phyloP scores from a whole-genome alignment of 345 rosid species.

The Alliaria petiolata region DNA sequence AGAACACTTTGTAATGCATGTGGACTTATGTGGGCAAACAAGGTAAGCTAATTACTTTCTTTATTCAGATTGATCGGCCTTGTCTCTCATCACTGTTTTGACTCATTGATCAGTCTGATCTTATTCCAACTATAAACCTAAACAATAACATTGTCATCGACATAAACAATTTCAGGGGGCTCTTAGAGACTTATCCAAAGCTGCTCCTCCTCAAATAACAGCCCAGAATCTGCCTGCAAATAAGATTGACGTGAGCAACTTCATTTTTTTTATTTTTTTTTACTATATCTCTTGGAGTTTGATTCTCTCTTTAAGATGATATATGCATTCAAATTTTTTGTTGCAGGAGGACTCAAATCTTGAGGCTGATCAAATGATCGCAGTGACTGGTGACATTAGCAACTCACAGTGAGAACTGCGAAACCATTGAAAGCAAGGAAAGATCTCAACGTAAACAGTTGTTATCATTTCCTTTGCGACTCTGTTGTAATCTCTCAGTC shows the following conservation, averaged over 20 bases:
- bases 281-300: no score
- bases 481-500: not conserved
- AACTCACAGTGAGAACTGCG: conserved; percentile 31
- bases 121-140: not conserved
- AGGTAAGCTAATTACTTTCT: conserved; percentile 35
- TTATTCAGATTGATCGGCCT: not conserved
- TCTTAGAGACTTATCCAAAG: conserved; percentile 53
- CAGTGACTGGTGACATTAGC: conserved; percentile 30
- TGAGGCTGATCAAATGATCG: conserved; percentile 36
- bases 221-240: conserved; percentile 30
- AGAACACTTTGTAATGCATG: conserved; percentile 75
- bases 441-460: no score
- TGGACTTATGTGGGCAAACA: conserved; percentile 76
- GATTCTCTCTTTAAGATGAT: not conserved
- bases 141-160: not conserved
- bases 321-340: not conserved
- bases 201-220: conserved; percentile 32
- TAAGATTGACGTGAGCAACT: conserved; percentile 42
- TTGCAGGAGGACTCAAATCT: conserved; percentile 41
- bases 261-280: no score
- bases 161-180: conserved; percentile 44
- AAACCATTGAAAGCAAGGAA: no score
- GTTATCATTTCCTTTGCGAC: not conserved
- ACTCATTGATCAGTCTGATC: not conserved
- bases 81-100: not conserved